Evolutionary conservation across 306 rosid species (phyloP), one percentile per base, ranked within the genome.

Genomic region (Cucurbita ficifolia): DNA sequence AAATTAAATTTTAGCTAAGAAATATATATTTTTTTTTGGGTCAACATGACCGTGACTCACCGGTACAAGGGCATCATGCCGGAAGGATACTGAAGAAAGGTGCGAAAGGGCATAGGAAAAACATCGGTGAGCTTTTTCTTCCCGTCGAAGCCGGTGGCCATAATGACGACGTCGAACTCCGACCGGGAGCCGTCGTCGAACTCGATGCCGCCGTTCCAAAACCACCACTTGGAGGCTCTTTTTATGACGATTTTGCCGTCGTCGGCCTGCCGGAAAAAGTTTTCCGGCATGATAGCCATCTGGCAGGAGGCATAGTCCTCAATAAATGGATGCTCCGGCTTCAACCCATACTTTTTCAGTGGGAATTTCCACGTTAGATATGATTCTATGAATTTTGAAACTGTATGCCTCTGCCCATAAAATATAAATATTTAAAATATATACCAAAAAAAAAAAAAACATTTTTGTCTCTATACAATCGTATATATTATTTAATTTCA

Each of bases 231-330:
- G 6, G 89, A 73, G 36, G 86, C 78, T 22, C 18, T 83, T 53
- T 80, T 83, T 68, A 88, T 83, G 33, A 21, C 17, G 33, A 88
- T 78, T 3, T 76, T 84, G 9, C 91, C 91, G 78, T 84, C 82
- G 60, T 86, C 91, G 6, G 87, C 91, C 59, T 88, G 82, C 0
- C 69, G 46, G 49, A 88, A 88, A 76, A 86, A 88, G 60, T 77
- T 81, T 29, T 83, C 84, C 0, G 91, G 95, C 84, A 86, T 81
- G 21, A 86, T 86, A 8, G 95, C 89, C 95, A 88, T 88, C 76
- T 88, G 94, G 70, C 95, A 86, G 3, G 95, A 84, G 6, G 91
- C 91, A 18, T 83, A 88, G 85, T 86, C 91, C 85, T 88, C 95
- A 73, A 80, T 65, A 80, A 88, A 86, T 10, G 86, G 87, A 17